Percentiles rank a stretch among this genome's conserved stretches.
Evolutionary conservation across 2,329 filamentous ascomycete genomes (phyloP).

Genomic region (Trichocomaceae sp.): DNA sequence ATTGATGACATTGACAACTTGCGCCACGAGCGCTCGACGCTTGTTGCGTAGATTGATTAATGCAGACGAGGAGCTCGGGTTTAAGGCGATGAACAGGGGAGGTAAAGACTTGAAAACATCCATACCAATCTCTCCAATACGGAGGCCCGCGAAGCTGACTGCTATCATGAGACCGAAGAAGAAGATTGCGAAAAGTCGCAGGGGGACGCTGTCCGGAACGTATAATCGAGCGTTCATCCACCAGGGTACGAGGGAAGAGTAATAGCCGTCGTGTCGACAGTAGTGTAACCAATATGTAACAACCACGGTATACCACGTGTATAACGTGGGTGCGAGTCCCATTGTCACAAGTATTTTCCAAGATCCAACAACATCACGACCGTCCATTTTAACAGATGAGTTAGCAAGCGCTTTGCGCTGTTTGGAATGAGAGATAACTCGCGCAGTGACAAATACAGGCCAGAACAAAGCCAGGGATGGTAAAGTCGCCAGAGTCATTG

Average conservation of each 20-base stretch:
- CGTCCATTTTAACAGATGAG: constrained; percentile 81
- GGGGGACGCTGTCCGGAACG: constrained; percentile 69
- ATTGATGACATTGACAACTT: constrained; percentile 90
- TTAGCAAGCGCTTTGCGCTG: constrained; percentile 75
- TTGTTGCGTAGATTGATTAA: constrained; percentile 68
- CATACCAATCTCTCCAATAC: constrained; percentile 96
- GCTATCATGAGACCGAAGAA: constrained; percentile 77
- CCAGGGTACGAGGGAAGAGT: constrained; percentile 9
- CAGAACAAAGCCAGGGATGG: constrained; percentile 82
- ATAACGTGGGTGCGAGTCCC: constrained; percentile 72
- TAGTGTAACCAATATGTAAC: constrained; percentile 70
- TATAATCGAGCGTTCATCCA: constrained; percentile 30
- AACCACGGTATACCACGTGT: constrained; percentile 70
- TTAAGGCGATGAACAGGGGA: constrained; percentile 76
- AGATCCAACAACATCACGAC: constrained; percentile 81
- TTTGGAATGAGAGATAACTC: constrained; percentile 73
- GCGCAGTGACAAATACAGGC: constrained; percentile 77
- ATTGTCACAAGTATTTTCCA: constrained; percentile 90
- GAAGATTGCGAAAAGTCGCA: constrained; percentile 66
- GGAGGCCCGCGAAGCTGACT: constrained; percentile 84
- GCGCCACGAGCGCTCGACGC: constrained; percentile 65
- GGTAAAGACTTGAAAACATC: constrained; percentile 93
- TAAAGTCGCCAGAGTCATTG: constrained; percentile 72
- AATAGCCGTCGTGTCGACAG: constrained; percentile 66
- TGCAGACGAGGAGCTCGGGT: constrained; percentile 75